phyloP scores from a whole-genome alignment of 1,284 basidiomycete genomes.

The Crocinoboletus sp. region DNA sequence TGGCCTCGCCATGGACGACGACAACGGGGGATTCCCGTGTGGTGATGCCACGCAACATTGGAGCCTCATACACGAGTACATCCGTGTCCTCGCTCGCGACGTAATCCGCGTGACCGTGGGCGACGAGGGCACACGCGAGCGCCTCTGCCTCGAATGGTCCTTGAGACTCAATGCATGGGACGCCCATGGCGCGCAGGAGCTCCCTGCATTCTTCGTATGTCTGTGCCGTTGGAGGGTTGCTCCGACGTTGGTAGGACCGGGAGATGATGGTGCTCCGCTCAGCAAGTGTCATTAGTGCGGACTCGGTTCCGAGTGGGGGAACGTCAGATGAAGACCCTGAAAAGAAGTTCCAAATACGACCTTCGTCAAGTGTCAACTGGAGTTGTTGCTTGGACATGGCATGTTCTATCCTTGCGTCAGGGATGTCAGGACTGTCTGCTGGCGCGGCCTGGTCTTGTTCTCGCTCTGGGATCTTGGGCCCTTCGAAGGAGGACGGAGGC shows the following conservation, averaged over 20 bases:
- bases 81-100: constrained; percentile 89
- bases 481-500: constrained; percentile 27
- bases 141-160: constrained; percentile 81
- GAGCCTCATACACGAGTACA: constrained; percentile 73
- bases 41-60: constrained; percentile 73
- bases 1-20: constrained; percentile 55
- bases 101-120: constrained; percentile 71
- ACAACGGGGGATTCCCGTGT: constrained; percentile 53
- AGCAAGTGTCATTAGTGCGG: constrained; percentile 37
- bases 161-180: constrained; percentile 63
- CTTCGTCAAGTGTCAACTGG: constrained; percentile 58
- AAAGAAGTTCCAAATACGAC: constrained; percentile 55
- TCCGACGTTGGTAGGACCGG: constrained; percentile 58
- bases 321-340: constrained; percentile 10
- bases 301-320: constrained; percentile 20
- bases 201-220: constrained; percentile 63
- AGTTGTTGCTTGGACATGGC: constrained; percentile 63
- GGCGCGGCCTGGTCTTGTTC: constrained; percentile 6
- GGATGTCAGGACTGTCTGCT: constrained; percentile 24
- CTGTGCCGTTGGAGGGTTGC: constrained; percentile 48
- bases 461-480: constrained; percentile 10
- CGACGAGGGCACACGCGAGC: constrained; percentile 69
- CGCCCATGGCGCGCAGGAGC: constrained; percentile 69
- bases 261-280: constrained; percentile 51
- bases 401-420: constrained; percentile 40